phyloP scores from a whole-genome alignment of 1,284 basidiomycete genomes.

The Sparassis latifolia region DNA sequence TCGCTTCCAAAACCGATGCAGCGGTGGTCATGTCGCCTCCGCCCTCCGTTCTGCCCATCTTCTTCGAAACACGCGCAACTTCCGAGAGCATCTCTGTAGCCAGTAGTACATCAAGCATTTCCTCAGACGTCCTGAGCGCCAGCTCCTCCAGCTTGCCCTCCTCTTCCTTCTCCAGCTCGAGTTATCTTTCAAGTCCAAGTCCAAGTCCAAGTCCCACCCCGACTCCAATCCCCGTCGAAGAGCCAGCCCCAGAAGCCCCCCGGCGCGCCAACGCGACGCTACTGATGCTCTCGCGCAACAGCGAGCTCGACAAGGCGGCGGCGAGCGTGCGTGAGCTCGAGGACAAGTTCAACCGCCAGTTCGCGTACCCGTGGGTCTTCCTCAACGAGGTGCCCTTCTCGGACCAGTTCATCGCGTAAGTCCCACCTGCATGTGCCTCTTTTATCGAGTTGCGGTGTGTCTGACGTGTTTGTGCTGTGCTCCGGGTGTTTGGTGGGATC shows the following conservation, averaged over 20 bases:
- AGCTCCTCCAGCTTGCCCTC: background rate
- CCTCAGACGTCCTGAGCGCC: too few species aligned
- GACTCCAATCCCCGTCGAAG: background rate
- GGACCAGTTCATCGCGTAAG: conserved; percentile 38
- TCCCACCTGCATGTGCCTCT: background rate
- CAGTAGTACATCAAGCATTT: too few species aligned
- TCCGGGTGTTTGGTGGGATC: background rate
- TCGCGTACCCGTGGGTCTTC: conserved; percentile 65
- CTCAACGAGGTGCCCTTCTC: conserved; percentile 41
- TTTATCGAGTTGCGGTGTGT: background rate
- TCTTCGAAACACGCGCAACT: background rate
- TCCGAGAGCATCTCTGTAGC: background rate
- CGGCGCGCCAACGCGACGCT: conserved; percentile 26
- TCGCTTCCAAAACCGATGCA: too few species aligned
- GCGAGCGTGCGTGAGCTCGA: conserved; percentile 51
- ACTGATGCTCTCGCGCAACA: conserved; percentile 25
- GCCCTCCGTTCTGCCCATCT: background rate
- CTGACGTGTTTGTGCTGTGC: too few species aligned
- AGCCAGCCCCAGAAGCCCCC: background rate
- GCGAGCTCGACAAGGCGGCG: conserved; percentile 54
- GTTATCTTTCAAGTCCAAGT: background rate
- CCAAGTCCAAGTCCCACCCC: too few species aligned
- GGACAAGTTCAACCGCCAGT: conserved; percentile 61
- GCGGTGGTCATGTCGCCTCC: too few species aligned
- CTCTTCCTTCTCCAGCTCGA: background rate